Conservation (phyloP, 306 rosid species). For the Vigna mungo region DNA sequence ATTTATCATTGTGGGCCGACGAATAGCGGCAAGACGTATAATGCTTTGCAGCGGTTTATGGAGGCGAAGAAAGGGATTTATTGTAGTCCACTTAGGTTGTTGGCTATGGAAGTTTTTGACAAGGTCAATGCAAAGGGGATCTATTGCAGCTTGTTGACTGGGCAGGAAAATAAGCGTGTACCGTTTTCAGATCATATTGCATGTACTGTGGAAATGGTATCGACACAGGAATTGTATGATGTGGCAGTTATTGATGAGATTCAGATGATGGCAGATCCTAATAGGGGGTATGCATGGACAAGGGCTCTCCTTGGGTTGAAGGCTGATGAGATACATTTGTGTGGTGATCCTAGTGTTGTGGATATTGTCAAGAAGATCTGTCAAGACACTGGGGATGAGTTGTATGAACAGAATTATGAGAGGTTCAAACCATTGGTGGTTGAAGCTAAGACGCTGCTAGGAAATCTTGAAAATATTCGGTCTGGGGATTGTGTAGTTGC, state of each 20-base stretch:
- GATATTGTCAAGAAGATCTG: conserved; percentile 73
- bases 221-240: conserved; percentile 79
- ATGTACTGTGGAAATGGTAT: conserved; percentile 93
- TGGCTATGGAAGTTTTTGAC: conserved; percentile 98
- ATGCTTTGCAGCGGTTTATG: conserved; percentile 89
- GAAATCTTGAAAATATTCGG: conserved; percentile 77
- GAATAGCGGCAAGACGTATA: conserved; percentile 94
- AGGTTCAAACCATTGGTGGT: conserved; percentile 95
- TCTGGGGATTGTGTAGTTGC: conserved; percentile 98
- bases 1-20: conserved; percentile 96
- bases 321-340: conserved; percentile 90
- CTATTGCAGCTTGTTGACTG: conserved; percentile 81
- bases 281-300: conserved; percentile 89
- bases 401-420: conserved; percentile 76
- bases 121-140: conserved; percentile 85
- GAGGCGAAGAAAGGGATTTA: conserved; percentile 85
- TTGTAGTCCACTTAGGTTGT: conserved; percentile 86
- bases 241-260: conserved; percentile 92
- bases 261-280: conserved; percentile 83
- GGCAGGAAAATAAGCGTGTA: conserved; percentile 85
- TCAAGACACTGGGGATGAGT: conserved; percentile 81
- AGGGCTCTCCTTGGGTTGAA: conserved; percentile 87
- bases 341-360: conserved; percentile 92
- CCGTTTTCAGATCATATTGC: conserved; percentile 84
- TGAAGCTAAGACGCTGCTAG: conserved; percentile 86